Percentiles rank a stretch among this genome's conserved stretches.
These are phyloP conservation scores for Cystobasidium ongulense DNA, from an alignment of 768 basidiomycete species.

Conservation along the genomic window DNA sequence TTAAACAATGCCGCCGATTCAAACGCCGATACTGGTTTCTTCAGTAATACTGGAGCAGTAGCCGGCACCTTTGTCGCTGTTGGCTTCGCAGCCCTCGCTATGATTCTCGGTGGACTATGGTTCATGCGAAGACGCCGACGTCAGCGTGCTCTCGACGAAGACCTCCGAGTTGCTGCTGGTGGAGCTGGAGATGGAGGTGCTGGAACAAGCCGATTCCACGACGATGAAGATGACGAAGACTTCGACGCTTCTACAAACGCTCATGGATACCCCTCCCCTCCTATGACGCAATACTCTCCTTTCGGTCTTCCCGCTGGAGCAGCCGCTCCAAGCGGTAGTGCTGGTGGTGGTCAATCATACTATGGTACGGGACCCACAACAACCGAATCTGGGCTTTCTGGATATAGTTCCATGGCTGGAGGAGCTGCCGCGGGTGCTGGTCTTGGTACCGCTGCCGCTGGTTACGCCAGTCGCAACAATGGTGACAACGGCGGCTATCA, in stretches of 20 bases:
- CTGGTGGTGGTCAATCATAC: neutral
- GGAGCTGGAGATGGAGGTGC: constrained; percentile 42
- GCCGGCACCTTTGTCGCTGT: constrained; percentile 66
- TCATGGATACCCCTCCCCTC: constrained; percentile 20
- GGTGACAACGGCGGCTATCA: neutral
- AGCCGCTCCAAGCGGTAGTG: neutral
- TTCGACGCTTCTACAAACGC: constrained; percentile 26
- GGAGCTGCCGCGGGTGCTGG: neutral
- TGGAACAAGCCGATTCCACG: constrained; percentile 38
- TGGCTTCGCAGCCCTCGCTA: constrained; percentile 58
- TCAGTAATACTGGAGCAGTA: constrained; percentile 62
- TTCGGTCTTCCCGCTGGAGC: constrained; percentile 6
- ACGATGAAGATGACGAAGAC: constrained; percentile 34
- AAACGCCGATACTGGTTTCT: constrained; percentile 53
- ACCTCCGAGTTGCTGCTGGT: constrained; percentile 39
- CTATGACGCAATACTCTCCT: constrained; percentile 30
- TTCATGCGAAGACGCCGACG: constrained; percentile 45
- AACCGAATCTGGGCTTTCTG: neutral
- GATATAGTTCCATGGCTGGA: neutral
- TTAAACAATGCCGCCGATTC: constrained; percentile 29
- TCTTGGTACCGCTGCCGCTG: neutral
- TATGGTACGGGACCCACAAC: neutral
- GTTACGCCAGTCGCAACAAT: neutral
- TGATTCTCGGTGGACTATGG: constrained; percentile 51
- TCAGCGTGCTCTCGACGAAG: constrained; percentile 45